Base-by-base conservation (phyloP, 805 yeast species). In the Candida nemodendra region DNA sequence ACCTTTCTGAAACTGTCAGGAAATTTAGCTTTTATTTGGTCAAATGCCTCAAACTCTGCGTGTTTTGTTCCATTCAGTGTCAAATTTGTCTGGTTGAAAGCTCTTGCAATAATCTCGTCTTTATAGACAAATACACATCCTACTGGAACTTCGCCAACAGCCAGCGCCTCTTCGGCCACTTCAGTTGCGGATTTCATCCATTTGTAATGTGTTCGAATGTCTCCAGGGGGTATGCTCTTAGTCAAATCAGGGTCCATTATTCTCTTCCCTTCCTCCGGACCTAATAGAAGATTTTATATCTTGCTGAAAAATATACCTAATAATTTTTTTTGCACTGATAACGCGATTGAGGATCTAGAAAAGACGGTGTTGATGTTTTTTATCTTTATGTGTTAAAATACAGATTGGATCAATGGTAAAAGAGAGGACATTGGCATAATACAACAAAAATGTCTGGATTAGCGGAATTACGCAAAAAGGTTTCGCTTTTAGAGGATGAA, bases 1-100 rank as follows among this genome's bases (percentile, higher is more conserved):
- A 76, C 57, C 1, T 56, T 45, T 17, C 52, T 46, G 9, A 47
- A 59, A 1, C 33, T 29, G 0, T 47, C 44, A 4, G 66, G 56
- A 30, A 61, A 58, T 22, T 61, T 53, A 4, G 55, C 46, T 25
- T 72, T 58, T 7, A 83, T 73, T 19, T 63, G 57, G 30, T 79
- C 79, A 12, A 88, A 81, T 0, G 91, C 96, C 41, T 83, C 71
- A 49, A 93, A 84, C 59, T 91, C 99, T 1, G 99, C 98, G 59
- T 91, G 99, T 28, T 84, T 72, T 2, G 91, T 86, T 1, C 98
- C 97, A 47, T 88, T 83, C 17, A 86, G 68, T 2, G 95, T 80
- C 17, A 79, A 70, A 54, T 91, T 91, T 7, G 98, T 91, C 54
- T 80, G 86, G 59, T 91, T 91, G 68, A 81, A 80, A 1, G 97